Evolutionary conservation across 306 rosid species (phyloP).

Genomic region (Morella rubra): DNA sequence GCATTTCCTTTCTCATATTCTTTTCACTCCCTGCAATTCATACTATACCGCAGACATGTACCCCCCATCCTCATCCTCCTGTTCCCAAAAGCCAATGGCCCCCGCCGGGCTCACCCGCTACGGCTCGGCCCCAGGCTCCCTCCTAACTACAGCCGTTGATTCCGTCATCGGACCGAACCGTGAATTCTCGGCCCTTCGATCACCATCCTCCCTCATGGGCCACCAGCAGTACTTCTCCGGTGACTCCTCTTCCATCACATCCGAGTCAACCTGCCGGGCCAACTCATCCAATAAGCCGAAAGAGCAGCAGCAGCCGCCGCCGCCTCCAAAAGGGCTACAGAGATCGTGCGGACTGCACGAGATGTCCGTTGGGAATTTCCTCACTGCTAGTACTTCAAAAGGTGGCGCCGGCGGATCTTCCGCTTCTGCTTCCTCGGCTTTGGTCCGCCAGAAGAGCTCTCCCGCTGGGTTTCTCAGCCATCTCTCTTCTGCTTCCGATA

Average conservation of each 20-base stretch:
- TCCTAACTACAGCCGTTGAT: slow-evolving; percentile 57
- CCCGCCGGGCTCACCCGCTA: slow-evolving; percentile 59
- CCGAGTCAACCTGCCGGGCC: slow-evolving; percentile 40
- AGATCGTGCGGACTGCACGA: slow-evolving; percentile 46
- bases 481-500: slow-evolving; percentile 33
- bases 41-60: slow-evolving; percentile 31
- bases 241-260: slow-evolving; percentile 44
- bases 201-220: slow-evolving; percentile 24
- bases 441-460: slow-evolving; percentile 89
- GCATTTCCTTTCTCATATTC: neutral
- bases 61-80: slow-evolving; percentile 47
- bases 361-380: slow-evolving; percentile 32
- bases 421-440: slow-evolving; percentile 37
- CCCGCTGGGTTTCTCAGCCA: slow-evolving; percentile 84
- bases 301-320: neutral
- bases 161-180: slow-evolving; percentile 49
- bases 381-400: slow-evolving; percentile 9
- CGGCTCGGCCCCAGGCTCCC: slow-evolving; percentile 74
- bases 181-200: slow-evolving; percentile 37
- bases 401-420: slow-evolving; percentile 21
- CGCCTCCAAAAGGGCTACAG: slow-evolving; percentile 16
- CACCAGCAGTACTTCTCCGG: slow-evolving; percentile 37
- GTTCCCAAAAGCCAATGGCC: slow-evolving; percentile 39
- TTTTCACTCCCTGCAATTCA: neutral
- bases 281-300: slow-evolving; percentile 28